Evolutionary conservation across 83 land plant species (phyloP).

Genomic region (Isoetes engelmannii): DNA sequence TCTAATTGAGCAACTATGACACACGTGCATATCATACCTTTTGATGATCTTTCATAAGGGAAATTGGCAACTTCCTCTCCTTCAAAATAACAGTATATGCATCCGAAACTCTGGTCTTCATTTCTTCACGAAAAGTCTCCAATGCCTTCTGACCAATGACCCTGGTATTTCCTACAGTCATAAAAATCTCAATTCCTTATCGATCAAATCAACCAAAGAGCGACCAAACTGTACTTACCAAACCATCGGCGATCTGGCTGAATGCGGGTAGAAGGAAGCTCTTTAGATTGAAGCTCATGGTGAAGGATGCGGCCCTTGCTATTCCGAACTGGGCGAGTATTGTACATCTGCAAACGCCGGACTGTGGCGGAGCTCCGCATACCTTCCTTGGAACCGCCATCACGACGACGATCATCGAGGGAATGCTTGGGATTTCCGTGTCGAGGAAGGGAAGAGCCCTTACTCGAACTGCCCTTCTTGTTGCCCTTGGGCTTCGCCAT

Average conservation of each 20-base stretch:
- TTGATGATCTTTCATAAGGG: constrained; percentile 71
- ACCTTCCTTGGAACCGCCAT: constrained; percentile 33
- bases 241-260: constrained; percentile 97
- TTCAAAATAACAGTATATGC: constrained; percentile 81
- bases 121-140: constrained; percentile 84
- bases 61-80: constrained; percentile 79
- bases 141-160: constrained; percentile 85
- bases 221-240: no score
- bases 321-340: constrained; percentile 67
- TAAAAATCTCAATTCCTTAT: not conserved
- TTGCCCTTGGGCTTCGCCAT: no score
- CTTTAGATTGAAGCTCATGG: constrained; percentile 80
- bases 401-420: constrained; percentile 52
- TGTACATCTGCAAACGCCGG: constrained; percentile 92
- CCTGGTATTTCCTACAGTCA: constrained; percentile 66
- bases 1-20: no score
- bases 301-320: constrained; percentile 56
- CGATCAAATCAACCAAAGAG: no score
- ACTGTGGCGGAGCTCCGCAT: constrained; percentile 79
- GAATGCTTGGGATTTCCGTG: constrained; percentile 92
- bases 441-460: no score
- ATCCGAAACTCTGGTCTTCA: constrained; percentile 57
- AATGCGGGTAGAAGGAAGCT: constrained; percentile 78
- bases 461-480: no score
- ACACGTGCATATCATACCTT: no score